Conservation (phyloP, 1,284 basidiomycete species). For the Ceratobasidium sp. region DNA sequence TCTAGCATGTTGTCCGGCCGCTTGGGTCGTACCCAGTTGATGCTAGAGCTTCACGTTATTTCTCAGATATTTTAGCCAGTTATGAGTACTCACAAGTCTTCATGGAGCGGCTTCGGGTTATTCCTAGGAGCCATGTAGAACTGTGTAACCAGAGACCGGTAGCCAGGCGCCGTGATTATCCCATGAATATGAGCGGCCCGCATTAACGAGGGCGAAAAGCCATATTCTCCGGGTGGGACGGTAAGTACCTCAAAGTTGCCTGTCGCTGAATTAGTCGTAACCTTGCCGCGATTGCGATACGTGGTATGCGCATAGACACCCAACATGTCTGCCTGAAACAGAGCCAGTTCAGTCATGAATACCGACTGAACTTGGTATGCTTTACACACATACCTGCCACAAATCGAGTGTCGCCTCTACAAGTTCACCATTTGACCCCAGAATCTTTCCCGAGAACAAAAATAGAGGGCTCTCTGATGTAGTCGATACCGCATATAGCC, state of each 20-base stretch:
- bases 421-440: slow-evolving; percentile 23
- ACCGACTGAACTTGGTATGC: not conserved
- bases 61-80: not conserved
- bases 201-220: not conserved
- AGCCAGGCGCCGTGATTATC: slow-evolving; percentile 10
- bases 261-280: not conserved
- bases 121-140: slow-evolving; percentile 8
- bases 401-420: slow-evolving; percentile 28
- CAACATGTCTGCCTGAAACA: slow-evolving; percentile 3
- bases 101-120: not conserved
- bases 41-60: not conserved
- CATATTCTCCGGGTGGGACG: slow-evolving; percentile 4
- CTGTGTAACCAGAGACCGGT: not conserved
- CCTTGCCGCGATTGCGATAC: slow-evolving; percentile 13
- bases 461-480: slow-evolving; percentile 6
- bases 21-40: not conserved
- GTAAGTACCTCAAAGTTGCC: slow-evolving; percentile 9
- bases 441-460: slow-evolving; percentile 24
- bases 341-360: not conserved
- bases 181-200: not conserved
- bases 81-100: slow-evolving; percentile 7
- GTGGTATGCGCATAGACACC: not conserved
- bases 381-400: slow-evolving; percentile 18
- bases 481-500: not conserved
- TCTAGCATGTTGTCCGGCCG: not conserved